Evolutionary conservation across 23 red algal species (phyloP).

Genomic region (Gracilariopsis chorda): DNA sequence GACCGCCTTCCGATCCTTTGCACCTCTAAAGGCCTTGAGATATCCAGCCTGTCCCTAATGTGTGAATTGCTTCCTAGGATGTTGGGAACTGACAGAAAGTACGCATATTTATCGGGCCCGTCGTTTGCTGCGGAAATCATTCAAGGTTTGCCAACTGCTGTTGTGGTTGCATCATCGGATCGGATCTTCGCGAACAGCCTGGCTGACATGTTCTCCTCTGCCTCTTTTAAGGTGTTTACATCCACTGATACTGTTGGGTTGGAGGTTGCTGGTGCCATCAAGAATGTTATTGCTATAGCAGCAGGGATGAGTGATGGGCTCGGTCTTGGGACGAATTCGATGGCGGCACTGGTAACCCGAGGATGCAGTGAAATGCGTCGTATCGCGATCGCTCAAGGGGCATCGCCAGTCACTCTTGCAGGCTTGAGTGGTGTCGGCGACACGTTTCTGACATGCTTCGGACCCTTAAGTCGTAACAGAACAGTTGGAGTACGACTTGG

Average conservation of each 20-base stretch:
- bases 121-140: conserved; percentile 95
- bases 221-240: conserved; percentile 93
- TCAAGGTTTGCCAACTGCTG: conserved; percentile 85
- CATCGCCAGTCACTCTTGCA: conserved; percentile 80
- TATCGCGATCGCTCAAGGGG: conserved; percentile 77
- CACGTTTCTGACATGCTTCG: conserved; percentile 99
- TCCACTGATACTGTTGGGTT: conserved; percentile 86
- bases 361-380: conserved; percentile 98
- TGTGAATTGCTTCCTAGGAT: conserved; percentile 85
- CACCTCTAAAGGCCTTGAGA: conserved; percentile 94
- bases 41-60: conserved; percentile 74
- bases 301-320: conserved; percentile 96
- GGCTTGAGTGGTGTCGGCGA: conserved; percentile 95
- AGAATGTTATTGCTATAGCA: conserved; percentile 98
- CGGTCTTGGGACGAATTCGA: conserved; percentile 95
- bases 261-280: conserved; percentile 92
- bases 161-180: conserved; percentile 80
- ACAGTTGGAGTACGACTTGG: conserved; percentile 94
- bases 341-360: conserved; percentile 92
- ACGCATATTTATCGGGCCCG: conserved; percentile 93
- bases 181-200: conserved; percentile 50
- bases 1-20: conserved; percentile 82
- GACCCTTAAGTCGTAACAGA: conserved; percentile 89
- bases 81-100: conserved; percentile 47
- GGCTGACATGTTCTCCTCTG: conserved; percentile 80